phyloP scores from a whole-genome alignment of 345 rosid genomes.

The Ceriops zippeliana region DNA sequence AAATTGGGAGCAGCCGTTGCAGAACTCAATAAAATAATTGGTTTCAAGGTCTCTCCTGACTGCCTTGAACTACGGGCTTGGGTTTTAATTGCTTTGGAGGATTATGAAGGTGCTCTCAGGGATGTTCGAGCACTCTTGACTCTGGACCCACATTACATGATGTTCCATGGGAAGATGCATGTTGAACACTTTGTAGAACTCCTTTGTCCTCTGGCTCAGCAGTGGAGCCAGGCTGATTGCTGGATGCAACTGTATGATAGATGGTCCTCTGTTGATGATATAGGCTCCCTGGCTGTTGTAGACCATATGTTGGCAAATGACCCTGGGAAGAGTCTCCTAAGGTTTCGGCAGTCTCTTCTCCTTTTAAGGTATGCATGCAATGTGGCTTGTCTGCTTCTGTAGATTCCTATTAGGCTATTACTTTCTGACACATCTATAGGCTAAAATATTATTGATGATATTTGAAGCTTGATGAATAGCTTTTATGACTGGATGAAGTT shows the following conservation, averaged over 20 bases:
- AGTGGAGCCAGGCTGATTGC: slow-evolving; percentile 2
- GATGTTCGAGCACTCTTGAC: not conserved
- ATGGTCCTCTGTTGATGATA: slow-evolving; percentile 10
- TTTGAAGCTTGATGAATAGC: not conserved
- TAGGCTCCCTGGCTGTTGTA: slow-evolving; percentile 2
- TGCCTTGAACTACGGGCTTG: slow-evolving; percentile 5
- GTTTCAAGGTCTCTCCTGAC: slow-evolving; percentile 2
- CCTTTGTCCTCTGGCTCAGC: slow-evolving; percentile 1
- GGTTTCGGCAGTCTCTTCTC: slow-evolving; percentile 4
- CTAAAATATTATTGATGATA: no score
- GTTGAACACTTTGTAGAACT: not conserved
- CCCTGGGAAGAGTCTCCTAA: slow-evolving; percentile 1
- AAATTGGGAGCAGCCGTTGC: not conserved
- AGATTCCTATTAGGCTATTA: no score
- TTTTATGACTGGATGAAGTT: no score
- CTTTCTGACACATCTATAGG: no score
- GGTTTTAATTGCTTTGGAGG: not conserved
- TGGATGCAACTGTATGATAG: slow-evolving; percentile 7
- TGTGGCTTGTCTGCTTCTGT: not conserved
- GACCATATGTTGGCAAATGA: slow-evolving; percentile 4
- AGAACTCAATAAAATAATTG: slow-evolving; percentile 6
- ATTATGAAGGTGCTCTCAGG: not conserved
- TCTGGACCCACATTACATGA: not conserved
- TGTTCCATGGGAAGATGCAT: not conserved
- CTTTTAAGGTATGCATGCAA: not conserved